phyloP scores from a whole-genome alignment of 441 rosid species.

The Brassica balearica region DNA sequence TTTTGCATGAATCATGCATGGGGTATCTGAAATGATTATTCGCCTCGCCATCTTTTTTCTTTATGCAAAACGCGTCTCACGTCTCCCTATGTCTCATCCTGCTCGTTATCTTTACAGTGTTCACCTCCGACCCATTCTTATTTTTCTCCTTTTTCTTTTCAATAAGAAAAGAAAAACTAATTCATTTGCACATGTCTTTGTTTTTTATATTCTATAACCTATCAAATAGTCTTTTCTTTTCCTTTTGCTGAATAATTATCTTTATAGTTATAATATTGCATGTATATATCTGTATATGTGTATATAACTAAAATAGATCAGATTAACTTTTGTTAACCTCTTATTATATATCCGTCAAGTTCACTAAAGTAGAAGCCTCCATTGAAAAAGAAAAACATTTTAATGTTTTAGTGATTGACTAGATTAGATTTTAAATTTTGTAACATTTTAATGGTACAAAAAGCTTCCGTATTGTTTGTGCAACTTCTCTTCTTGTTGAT shows the following conservation, averaged over 20 bases:
- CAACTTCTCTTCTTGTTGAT: neutral
- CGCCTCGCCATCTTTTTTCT: neutral
- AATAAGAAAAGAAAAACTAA: neutral
- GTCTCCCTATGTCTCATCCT: neutral
- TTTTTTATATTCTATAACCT: neutral
- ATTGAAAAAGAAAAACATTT: neutral
- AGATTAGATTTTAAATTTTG: neutral
- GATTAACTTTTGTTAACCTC: neutral
- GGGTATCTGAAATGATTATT: constrained; percentile 24
- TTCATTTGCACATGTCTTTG: constrained; percentile 29
- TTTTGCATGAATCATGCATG: constrained; percentile 39
- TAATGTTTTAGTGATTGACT: neutral
- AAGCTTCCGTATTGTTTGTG: neutral
- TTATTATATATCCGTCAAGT: neutral
- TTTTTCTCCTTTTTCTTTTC: neutral
- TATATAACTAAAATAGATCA: neutral
- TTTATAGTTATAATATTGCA: neutral
- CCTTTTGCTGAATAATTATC: neutral
- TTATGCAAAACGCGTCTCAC: constrained; percentile 32
- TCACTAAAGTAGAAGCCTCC: neutral
- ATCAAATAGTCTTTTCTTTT: neutral
- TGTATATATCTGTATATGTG: neutral
- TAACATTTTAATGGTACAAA: neutral
- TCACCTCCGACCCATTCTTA: constrained; percentile 28
- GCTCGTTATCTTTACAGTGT: neutral